Percentiles rank a stretch among this genome's conserved stretches.
Evolutionary conservation across 169 alveolate genomes (phyloP).

Genomic region (Babesia gibsoni): DNA sequence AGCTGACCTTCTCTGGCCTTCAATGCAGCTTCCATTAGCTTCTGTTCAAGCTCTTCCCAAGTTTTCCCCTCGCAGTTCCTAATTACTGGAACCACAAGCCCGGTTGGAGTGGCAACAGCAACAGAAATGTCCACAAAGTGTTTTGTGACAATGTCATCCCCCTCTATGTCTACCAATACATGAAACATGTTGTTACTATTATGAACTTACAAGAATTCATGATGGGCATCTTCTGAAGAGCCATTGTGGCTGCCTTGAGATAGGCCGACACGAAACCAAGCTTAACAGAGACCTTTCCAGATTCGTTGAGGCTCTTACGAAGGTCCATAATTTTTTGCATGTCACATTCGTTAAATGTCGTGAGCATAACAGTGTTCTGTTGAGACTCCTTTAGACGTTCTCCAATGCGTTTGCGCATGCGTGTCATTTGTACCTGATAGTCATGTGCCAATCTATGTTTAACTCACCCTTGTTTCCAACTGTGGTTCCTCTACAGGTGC

Average conservation of each 20-base stretch:
- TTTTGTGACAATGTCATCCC: constrained; percentile 87
- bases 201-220: constrained; percentile 74
- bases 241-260: constrained; percentile 76
- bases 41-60: constrained; percentile 88
- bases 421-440: constrained; percentile 81
- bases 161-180: constrained; percentile 64
- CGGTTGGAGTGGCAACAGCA: constrained; percentile 96
- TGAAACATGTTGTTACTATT: neutral
- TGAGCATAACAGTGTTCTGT: constrained; percentile 88
- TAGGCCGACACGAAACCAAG: constrained; percentile 83
- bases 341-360: constrained; percentile 91
- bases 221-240: constrained; percentile 79
- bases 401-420: constrained; percentile 89
- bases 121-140: constrained; percentile 91
- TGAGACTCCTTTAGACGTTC: constrained; percentile 91
- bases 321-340: constrained; percentile 78
- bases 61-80: constrained; percentile 86
- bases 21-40: constrained; percentile 78
- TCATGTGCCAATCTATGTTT: neutral
- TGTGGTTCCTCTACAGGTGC: constrained; percentile 15
- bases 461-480: constrained; percentile 57
- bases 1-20: constrained; percentile 89
- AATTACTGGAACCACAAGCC: constrained; percentile 92
- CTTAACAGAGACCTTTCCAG: constrained; percentile 68
- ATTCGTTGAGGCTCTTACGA: constrained; percentile 73